Evolutionary conservation across 495 filamentous ascomycete species (phyloP).

Genomic region (Daldinia caldariorum): DNA sequence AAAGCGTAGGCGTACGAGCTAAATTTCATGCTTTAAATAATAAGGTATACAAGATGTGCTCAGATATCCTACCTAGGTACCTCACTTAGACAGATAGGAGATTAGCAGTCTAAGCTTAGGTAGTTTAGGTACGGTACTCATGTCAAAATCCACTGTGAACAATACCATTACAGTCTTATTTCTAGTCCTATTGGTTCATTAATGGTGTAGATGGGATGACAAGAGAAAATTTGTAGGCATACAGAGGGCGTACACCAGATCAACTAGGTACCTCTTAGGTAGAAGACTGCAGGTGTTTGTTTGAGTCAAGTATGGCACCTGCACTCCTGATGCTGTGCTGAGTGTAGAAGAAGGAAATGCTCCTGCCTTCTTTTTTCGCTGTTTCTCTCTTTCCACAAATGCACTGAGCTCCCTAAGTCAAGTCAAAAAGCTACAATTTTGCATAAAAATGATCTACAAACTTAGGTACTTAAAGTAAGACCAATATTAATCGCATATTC

Average conservation of each 20-base stretch:
- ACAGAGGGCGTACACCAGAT: not conserved
- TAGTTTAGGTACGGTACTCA: not conserved
- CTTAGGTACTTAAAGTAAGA: no score
- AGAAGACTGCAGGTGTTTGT: not conserved
- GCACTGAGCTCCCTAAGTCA: not conserved
- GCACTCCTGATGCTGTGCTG: not conserved
- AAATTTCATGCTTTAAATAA: not conserved
- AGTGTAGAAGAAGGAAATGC: not conserved
- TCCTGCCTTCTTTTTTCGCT: not conserved
- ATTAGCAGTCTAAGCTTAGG: not conserved
- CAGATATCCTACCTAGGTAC: no score
- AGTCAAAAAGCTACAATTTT: not conserved
- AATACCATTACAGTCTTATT: not conserved
- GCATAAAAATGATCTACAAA: not conserved
- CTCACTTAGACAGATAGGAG: not conserved
- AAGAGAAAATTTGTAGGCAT: not conserved
- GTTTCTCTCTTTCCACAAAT: not conserved
- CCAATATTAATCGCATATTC: not conserved
- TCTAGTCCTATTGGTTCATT: not conserved
- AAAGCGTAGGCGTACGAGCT: not conserved
- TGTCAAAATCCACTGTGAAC: conserved; percentile 1
- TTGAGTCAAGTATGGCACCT: not conserved
- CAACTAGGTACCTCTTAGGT: no score
- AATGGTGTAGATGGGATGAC: not conserved
- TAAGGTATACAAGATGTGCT: no score